A percentile compares a stretch with the other conserved stretches of the same genome.
These are phyloP conservation scores for Penicillium malachiteum DNA, from an alignment of 495 filamentous ascomycete species.

Conservation along the genomic window DNA sequence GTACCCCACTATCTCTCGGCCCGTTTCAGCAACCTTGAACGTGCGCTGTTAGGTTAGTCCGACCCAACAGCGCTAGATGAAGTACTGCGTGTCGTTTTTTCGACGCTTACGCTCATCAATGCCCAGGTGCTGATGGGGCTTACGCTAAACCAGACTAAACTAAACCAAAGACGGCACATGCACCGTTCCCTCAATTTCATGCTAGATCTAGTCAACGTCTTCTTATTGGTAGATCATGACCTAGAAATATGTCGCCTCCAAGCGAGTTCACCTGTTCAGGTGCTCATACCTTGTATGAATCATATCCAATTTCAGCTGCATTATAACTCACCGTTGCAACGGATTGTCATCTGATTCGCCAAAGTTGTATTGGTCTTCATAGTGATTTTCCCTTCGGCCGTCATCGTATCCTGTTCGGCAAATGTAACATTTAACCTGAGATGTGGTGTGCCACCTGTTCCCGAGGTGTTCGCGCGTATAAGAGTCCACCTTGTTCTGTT, in stretches of 20 bases:
- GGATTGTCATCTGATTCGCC: conserved; percentile 13
- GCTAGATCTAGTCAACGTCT: conserved; percentile 12
- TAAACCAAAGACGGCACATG: conserved; percentile 16
- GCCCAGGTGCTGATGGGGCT: not conserved
- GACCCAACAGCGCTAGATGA: no score
- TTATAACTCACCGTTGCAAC: conserved; percentile 8
- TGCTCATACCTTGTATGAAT: not conserved
- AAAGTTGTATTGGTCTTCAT: not conserved
- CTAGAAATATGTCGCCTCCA: conserved; percentile 15
- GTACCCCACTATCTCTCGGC: conserved; percentile 6
- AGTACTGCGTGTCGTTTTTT: no score
- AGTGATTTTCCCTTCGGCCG: not conserved
- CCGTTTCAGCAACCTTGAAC: conserved; percentile 23
- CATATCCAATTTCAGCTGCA: conserved; percentile 10
- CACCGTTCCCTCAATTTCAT: conserved; percentile 12
- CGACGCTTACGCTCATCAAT: no score
- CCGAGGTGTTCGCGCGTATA: conserved; percentile 14
- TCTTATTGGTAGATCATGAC: conserved; percentile 14
- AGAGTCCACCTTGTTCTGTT: conserved; percentile 13
- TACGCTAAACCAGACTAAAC: not conserved
- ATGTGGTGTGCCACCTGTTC: conserved; percentile 18
- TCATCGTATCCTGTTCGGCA: not conserved
- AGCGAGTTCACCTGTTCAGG: conserved; percentile 17
- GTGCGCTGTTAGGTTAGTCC: conserved; percentile 1
- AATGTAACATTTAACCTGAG: conserved; percentile 17